These are phyloP conservation scores for Cytospora leucostoma DNA, from an alignment of 2,329 filamentous ascomycete genomes.

Conservation along the genomic window DNA sequence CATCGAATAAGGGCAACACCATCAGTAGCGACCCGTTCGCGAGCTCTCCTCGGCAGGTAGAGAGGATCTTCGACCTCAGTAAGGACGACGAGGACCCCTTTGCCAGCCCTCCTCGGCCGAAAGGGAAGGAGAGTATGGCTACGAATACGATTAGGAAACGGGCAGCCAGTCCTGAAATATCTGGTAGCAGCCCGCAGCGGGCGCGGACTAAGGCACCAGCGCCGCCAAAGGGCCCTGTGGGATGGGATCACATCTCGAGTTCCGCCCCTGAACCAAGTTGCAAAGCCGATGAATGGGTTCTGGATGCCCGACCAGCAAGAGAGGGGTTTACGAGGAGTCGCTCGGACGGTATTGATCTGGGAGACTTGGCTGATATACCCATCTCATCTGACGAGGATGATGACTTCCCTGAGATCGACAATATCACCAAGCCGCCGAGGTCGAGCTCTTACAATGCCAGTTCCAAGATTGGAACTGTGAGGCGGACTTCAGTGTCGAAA, in stretches of 20 bases:
- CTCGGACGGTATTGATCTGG: constrained; percentile 38
- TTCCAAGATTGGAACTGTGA: neutral
- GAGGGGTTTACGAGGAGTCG: constrained; percentile 27
- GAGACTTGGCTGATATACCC: constrained; percentile 35
- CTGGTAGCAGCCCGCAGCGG: constrained; percentile 32
- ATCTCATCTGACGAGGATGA: constrained; percentile 41
- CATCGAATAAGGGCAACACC: constrained; percentile 8
- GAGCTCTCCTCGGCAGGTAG: constrained; percentile 14
- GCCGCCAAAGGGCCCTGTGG: constrained; percentile 32
- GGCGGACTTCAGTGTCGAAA: constrained; percentile 29
- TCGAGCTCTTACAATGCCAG: constrained; percentile 12
- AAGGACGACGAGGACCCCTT: constrained; percentile 30
- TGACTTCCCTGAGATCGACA: constrained; percentile 51
- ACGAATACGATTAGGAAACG: constrained; percentile 10
- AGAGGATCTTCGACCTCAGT: constrained; percentile 18
- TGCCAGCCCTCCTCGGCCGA: constrained; percentile 29
- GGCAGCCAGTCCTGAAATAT: constrained; percentile 29
- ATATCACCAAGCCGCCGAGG: constrained; percentile 35
- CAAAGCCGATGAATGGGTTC: constrained; percentile 28
- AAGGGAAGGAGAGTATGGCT: constrained; percentile 20
- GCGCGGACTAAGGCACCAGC: constrained; percentile 25
- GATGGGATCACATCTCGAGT: constrained; percentile 57
- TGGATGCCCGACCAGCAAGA: constrained; percentile 1
- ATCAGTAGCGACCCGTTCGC: constrained; percentile 22
- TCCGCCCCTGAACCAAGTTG: constrained; percentile 47